Evolutionary conservation across 1,284 basidiomycete species (phyloP).

Genomic region (Coniferiporia weirii): DNA sequence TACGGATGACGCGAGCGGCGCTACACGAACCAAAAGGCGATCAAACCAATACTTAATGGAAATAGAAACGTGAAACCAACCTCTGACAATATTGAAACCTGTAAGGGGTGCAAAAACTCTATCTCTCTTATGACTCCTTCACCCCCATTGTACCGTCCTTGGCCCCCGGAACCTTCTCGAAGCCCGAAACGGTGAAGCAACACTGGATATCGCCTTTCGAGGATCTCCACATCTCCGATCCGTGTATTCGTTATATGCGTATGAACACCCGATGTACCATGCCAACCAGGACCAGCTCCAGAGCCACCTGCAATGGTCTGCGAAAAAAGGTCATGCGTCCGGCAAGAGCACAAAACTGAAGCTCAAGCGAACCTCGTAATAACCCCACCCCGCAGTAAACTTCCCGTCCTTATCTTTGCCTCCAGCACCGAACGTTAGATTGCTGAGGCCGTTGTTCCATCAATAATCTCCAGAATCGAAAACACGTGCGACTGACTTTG

Average conservation of each 20-base stretch:
- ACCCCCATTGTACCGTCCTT: conserved; percentile 77
- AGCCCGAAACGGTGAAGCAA: conserved; percentile 81
- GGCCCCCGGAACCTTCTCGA: conserved; percentile 72
- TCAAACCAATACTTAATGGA: conserved; percentile 7
- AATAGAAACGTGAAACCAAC: conserved; percentile 31
- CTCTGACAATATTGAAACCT: conserved; percentile 85
- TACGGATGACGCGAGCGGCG: conserved; percentile 87
- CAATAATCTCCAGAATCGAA: neutral
- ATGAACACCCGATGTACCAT: conserved; percentile 84
- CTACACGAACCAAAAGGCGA: conserved; percentile 33
- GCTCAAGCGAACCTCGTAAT: conserved; percentile 68
- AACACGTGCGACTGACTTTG: conserved; percentile 52
- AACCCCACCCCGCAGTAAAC: conserved; percentile 82
- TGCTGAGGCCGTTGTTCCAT: conserved; percentile 40
- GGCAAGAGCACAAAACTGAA: conserved; percentile 25
- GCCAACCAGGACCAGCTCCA: conserved; percentile 87
- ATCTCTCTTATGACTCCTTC: conserved; percentile 87
- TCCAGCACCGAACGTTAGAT: conserved; percentile 87
- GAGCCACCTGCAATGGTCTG: conserved; percentile 92
- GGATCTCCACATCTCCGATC: conserved; percentile 89
- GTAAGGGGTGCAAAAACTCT: conserved; percentile 82
- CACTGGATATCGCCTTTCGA: conserved; percentile 88
- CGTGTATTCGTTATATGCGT: conserved; percentile 94
- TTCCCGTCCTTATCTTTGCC: conserved; percentile 82
- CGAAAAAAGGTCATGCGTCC: neutral